Evolutionary conservation across 768 basidiomycete species (phyloP).

Genomic region (Erythrobasidium yunnanense): DNA sequence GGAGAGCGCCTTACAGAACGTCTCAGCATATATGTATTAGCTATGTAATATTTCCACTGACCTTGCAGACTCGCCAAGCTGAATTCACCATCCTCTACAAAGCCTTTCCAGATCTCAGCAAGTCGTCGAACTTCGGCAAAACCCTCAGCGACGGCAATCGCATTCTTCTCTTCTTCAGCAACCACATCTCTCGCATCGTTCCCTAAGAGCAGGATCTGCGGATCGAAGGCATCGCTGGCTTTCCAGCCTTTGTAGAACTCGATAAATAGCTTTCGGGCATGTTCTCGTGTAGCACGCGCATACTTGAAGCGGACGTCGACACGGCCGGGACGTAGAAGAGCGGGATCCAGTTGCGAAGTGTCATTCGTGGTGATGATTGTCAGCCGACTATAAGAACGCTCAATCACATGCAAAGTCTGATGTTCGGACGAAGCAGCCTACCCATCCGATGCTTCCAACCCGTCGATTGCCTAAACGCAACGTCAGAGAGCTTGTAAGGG

Average conservation of each 20-base stretch:
- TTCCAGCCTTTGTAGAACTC: slow-evolving; percentile 1
- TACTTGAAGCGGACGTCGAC: slow-evolving; percentile 2
- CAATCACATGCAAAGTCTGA: not conserved
- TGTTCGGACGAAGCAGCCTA: not conserved
- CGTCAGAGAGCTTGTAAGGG: not conserved
- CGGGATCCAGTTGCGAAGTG: not conserved
- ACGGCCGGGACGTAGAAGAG: slow-evolving; percentile 10
- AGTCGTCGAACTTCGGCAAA: not conserved
- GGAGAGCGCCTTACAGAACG: not conserved
- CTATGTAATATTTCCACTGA: no score
- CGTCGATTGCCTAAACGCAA: not conserved
- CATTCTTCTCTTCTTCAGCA: not conserved
- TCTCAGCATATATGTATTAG: no score
- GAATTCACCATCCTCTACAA: not conserved
- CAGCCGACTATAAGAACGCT: not conserved
- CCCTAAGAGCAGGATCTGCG: not conserved
- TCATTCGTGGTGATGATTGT: slow-evolving; percentile 2
- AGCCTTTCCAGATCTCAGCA: not conserved
- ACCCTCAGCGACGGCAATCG: not conserved
- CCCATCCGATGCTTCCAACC: not conserved
- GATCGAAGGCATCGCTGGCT: not conserved
- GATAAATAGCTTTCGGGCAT: slow-evolving; percentile 4
- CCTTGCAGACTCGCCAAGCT: slow-evolving; percentile 8
- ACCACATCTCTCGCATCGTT: not conserved
- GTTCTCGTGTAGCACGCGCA: not conserved